These are phyloP conservation scores for Akanthomyces uredinophilus DNA, from an alignment of 2,329 filamentous ascomycete species.

Conservation along the genomic window DNA sequence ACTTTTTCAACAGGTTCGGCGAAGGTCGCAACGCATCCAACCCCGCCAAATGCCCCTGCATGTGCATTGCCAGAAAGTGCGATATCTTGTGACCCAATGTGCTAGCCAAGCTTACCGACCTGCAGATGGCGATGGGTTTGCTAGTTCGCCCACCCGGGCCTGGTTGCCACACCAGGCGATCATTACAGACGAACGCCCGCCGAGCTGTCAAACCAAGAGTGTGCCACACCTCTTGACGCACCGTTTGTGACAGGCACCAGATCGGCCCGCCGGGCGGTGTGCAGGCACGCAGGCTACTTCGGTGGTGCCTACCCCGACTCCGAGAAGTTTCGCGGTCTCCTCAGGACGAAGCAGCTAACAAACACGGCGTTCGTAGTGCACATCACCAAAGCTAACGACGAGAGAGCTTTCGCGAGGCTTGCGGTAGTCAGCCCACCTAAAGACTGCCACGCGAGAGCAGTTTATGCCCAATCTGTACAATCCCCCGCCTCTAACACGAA, in stretches of 20 bases:
- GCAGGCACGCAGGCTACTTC: neutral
- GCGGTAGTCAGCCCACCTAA: neutral
- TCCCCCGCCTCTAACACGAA: neutral
- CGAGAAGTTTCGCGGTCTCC: neutral
- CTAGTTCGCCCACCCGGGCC: neutral
- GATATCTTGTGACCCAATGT: constrained; percentile 1
- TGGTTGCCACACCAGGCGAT: neutral
- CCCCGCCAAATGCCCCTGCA: neutral
- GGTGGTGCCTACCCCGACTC: neutral
- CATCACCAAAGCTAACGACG: neutral
- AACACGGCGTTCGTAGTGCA: neutral
- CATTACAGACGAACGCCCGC: neutral
- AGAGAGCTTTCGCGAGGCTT: neutral
- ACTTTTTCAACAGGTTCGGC: neutral
- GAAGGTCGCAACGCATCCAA: neutral
- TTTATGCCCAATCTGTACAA: constrained; percentile 6
- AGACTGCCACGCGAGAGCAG: neutral
- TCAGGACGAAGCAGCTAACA: neutral
- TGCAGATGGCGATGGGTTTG: neutral
- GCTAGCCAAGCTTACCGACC: neutral
- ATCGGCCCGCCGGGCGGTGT: neutral
- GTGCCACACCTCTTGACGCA: neutral
- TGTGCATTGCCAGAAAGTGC: neutral
- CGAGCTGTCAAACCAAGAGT: neutral
- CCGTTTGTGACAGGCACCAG: neutral